A percentile compares a stretch with the other conserved stretches of the same genome.
Evolutionary conservation across 306 rosid species (phyloP).

Genomic region (Malus sylvestris): DNA sequence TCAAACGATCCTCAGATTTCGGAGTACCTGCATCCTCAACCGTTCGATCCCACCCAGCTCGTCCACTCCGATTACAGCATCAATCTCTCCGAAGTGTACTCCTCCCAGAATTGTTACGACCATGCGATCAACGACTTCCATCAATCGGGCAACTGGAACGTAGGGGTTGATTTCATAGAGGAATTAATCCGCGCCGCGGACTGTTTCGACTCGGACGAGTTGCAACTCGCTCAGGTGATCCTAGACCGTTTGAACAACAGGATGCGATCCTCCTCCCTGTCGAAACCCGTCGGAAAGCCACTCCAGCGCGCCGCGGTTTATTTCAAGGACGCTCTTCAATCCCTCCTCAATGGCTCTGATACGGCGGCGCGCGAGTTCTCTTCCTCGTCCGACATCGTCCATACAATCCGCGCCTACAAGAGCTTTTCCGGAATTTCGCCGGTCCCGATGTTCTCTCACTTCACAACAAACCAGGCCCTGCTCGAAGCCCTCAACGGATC

Average conservation of each 20-base stretch:
- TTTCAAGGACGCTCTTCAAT: conserved; percentile 71
- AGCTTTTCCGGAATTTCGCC: conserved; percentile 69
- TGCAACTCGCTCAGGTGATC: conserved; percentile 51
- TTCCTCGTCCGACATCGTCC: conserved; percentile 62
- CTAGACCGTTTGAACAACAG: conserved; percentile 73
- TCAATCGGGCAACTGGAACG: conserved; percentile 16
- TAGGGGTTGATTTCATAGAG: conserved; percentile 53
- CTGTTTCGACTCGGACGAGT: conserved; percentile 63
- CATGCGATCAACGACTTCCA: conserved; percentile 9
- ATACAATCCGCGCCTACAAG: conserved; percentile 55
- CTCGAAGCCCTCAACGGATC: conserved; percentile 56
- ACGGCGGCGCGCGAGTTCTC: conserved; percentile 34
- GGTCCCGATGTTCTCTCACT: conserved; percentile 75
- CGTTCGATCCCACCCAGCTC: conserved; percentile 42
- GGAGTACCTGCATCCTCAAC: conserved; percentile 38
- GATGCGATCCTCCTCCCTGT: conserved; percentile 28
- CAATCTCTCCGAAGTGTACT: conserved; percentile 38
- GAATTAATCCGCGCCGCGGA: conserved; percentile 70
- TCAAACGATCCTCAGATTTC: conserved; percentile 17
- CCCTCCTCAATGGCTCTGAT: conserved; percentile 57
- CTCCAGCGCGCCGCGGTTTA: conserved; percentile 62
- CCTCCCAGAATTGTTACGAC: conserved; percentile 25
- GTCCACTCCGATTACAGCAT: conserved; percentile 31
- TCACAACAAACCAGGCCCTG: conserved; percentile 81
- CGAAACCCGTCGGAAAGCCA: conserved; percentile 35